Base-by-base conservation (phyloP, 768 basidiomycete genomes). In the Xanthoconium stramineum region DNA sequence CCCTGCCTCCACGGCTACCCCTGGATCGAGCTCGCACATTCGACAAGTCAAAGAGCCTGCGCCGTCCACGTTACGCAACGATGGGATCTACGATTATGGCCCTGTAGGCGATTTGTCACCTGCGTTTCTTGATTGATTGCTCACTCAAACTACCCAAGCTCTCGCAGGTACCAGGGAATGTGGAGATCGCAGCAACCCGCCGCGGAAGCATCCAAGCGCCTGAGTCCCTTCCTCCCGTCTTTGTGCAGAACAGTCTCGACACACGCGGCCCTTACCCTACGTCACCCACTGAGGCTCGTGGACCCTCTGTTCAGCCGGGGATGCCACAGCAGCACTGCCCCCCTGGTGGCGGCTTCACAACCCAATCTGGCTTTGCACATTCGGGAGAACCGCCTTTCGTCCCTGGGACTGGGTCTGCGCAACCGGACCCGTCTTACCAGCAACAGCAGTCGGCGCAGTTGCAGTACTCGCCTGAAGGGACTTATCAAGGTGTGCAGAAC, bases 1-100 rank as follows among this genome's bases (percentile, higher is more conserved):
- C 0, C 78, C 79, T 15, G 63, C 75, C 2, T 78, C 78, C 20
- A 79, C 78, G 5, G 67, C 78, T 24, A 78, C 78, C 1, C 74
- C 79, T 8, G 69, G 69, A 24, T 70, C 68, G 13, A 74, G 71
- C 57, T 71, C 76, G 24, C 71, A 62, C 50, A 38, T 61, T 36
- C 67, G 63, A 28, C 57, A 66, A 13, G 58, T 58, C 45, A 69
- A 65, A 17, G 66, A 73, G 10, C 36, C 61, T 6, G 29, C 35
- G 15, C 61, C 68, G 15, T 64, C 67, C 6, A 55, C 47, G 2
- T 35, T 71, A 38, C 71, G 65, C 20, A 64, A 56, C 36, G 69
- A 69, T 3, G 17, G 55, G 9, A 49, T 70, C 24, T 73, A 68
- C 43, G 70, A 69, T 4, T 71, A 61, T 38, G 20, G 64, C 40